These are phyloP conservation scores for Cladophialophora bantiana DNA, from an alignment of 2,329 filamentous ascomycete genomes.

Conservation along the genomic window DNA sequence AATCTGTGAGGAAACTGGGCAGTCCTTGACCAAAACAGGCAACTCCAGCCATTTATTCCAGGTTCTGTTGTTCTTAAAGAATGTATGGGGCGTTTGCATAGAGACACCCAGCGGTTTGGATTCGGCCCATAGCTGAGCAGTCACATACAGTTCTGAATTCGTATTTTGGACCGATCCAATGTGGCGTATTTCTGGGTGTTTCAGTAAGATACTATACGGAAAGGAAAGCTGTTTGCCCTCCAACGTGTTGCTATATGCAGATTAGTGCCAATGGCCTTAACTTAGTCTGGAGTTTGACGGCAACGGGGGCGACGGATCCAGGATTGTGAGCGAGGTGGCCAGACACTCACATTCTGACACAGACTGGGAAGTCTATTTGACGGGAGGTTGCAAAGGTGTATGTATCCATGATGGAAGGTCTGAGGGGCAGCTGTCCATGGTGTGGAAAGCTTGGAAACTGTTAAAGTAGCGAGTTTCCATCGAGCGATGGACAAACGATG, in stretches of 20 bases:
- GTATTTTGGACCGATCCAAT: constrained; percentile 84
- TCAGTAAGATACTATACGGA: constrained; percentile 78
- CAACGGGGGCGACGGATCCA: background rate
- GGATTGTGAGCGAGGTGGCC: constrained; percentile 1
- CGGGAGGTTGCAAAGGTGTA: constrained; percentile 95
- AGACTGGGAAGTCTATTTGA: constrained; percentile 75
- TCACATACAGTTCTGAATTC: constrained; percentile 86
- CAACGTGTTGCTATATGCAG: constrained; percentile 67
- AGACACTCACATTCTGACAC: constrained; percentile 66
- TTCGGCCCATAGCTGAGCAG: constrained; percentile 91
- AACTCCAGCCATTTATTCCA: constrained; percentile 98
- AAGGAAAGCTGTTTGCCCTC: constrained; percentile 80
- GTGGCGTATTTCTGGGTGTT: constrained; percentile 80
- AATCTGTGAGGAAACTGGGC: constrained; percentile 81
- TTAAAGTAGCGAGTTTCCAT: background rate
- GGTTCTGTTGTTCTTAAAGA: constrained; percentile 74
- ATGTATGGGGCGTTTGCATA: constrained; percentile 89
- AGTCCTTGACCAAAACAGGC: constrained; percentile 81
- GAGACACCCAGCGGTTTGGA: constrained; percentile 94
- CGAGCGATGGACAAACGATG: background rate
- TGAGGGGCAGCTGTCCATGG: background rate
- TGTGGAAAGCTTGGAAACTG: background rate
- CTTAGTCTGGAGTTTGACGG: background rate
- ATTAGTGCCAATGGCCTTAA: constrained; percentile 20
- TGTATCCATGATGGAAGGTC: constrained; percentile 74